Evolutionary conservation across 805 yeast genomes (phyloP).

Genomic region (Osmozyma mogii): DNA sequence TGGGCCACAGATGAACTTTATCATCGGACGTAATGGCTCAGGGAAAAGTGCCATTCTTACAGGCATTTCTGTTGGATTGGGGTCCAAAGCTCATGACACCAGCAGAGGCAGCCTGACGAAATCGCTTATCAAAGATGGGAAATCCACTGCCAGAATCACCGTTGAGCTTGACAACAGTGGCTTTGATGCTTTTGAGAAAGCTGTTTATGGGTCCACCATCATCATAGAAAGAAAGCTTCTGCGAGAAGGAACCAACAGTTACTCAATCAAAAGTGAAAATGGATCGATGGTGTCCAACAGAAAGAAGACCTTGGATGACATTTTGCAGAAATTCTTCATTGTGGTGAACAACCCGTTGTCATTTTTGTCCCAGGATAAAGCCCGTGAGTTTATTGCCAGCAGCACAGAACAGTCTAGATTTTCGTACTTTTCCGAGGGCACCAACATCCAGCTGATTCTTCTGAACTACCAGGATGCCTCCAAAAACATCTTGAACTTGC

Average conservation of each 20-base stretch:
- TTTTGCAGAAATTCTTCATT: conserved; percentile 64
- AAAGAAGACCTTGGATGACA: conserved; percentile 56
- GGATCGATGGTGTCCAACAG: conserved; percentile 52
- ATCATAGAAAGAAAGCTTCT: conserved; percentile 60
- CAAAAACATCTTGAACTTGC: conserved; percentile 21
- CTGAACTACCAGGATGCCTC: conserved; percentile 37
- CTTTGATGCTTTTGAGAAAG: conserved; percentile 55
- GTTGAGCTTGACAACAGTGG: conserved; percentile 62
- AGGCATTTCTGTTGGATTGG: conserved; percentile 79
- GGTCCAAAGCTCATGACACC: conserved; percentile 82
- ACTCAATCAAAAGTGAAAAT: conserved; percentile 44
- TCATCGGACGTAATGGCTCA: conserved; percentile 84
- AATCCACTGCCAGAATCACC: conserved; percentile 55
- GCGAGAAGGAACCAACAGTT: conserved; percentile 44
- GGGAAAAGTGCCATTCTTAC: conserved; percentile 88
- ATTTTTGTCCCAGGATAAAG: conserved; percentile 87
- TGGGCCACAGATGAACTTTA: conserved; percentile 77
- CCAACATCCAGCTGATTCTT: conserved; percentile 60
- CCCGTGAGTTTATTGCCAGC: conserved; percentile 78
- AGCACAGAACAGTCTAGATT: conserved; percentile 69
- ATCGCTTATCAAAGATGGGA: conserved; percentile 71
- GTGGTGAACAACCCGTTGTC: conserved; percentile 88
- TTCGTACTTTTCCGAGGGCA: conserved; percentile 71
- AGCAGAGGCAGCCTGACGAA: conserved; percentile 71
- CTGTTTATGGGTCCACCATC: conserved; percentile 60